phyloP scores from a whole-genome alignment of 2,329 filamentous ascomycete species.

The Leptographium radiaticola region DNA sequence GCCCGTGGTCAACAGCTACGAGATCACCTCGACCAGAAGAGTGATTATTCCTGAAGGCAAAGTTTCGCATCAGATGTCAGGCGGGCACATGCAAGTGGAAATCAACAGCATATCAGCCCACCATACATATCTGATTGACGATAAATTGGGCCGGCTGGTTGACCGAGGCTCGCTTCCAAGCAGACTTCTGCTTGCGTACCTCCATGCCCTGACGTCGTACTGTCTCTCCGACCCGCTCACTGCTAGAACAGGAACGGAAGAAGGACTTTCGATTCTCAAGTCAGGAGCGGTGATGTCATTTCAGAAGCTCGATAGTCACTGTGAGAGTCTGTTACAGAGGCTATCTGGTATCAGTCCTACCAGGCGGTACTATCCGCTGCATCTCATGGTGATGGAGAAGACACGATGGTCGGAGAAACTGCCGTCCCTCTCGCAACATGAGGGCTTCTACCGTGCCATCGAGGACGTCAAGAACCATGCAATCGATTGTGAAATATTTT shows the following conservation, averaged over 20 bases:
- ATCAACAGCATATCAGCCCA: neutral
- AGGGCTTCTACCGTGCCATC: neutral
- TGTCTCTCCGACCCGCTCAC: neutral
- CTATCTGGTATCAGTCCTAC: neutral
- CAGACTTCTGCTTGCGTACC: neutral
- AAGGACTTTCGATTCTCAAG: neutral
- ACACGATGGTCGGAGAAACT: neutral
- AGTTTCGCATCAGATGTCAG: neutral
- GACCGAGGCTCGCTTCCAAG: neutral
- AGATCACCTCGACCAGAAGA: neutral
- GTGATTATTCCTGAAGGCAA: neutral
- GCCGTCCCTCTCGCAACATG: neutral
- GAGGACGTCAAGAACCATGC: neutral
- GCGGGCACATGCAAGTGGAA: neutral
- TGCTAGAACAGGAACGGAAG: neutral
- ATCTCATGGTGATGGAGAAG: neutral
- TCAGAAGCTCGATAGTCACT: neutral
- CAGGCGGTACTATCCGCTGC: neutral
- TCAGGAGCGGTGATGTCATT: neutral
- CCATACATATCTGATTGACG: neutral
- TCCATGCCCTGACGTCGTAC: neutral
- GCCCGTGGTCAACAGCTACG: neutral
- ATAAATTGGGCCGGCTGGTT: neutral
- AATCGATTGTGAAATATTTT: neutral
- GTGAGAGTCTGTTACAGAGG: neutral